Conservation (phyloP, 331 rosid species). For the Erythrophleum ivorense region DNA sequence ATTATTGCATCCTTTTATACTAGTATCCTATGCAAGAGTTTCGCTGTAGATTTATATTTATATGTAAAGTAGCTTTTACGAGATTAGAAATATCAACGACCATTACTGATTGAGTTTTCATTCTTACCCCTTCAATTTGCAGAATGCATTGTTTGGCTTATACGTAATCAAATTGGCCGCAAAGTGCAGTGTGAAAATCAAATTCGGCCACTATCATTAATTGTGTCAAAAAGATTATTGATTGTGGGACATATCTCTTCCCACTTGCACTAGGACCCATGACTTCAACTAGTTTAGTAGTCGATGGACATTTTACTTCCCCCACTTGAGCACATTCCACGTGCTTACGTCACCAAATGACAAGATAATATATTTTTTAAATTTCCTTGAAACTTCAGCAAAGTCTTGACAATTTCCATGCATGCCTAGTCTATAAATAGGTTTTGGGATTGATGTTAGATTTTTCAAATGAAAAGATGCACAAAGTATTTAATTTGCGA, state of each 20-base stretch:
- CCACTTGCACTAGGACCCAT: slow-evolving; percentile 41
- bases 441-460: neutral
- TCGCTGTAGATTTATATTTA: neutral
- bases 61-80: slow-evolving; percentile 26
- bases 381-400: slow-evolving; percentile 28
- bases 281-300: slow-evolving; percentile 9
- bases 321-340: slow-evolving; percentile 38
- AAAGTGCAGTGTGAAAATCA: slow-evolving; percentile 25
- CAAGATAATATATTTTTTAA: slow-evolving; percentile 15
- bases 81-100: neutral
- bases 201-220: slow-evolving; percentile 25
- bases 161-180: neutral
- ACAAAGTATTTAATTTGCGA: no score
- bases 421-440: neutral
- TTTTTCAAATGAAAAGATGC: neutral
- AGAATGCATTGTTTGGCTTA: neutral
- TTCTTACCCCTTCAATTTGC: no score
- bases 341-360: slow-evolving; percentile 39
- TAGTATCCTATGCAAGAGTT: neutral
- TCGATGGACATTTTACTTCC: slow-evolving; percentile 24
- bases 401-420: neutral
- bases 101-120: neutral
- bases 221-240: slow-evolving; percentile 17
- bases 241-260: slow-evolving; percentile 37
- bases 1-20: neutral